Evolutionary conservation across 768 basidiomycete genomes (phyloP).

Genomic region (Cytidiella melzeri): DNA sequence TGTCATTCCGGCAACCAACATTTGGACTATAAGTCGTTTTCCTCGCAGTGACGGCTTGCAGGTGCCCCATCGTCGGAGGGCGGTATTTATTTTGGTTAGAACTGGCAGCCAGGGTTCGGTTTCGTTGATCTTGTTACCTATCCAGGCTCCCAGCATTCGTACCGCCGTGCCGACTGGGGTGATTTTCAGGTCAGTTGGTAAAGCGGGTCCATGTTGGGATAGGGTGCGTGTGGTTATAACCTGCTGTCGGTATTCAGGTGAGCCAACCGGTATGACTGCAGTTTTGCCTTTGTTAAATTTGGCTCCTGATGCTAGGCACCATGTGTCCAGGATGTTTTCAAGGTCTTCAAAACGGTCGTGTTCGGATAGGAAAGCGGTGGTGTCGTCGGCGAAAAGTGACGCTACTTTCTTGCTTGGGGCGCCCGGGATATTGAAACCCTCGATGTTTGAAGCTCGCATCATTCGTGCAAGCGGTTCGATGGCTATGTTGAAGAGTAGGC

Average conservation of each 20-base stretch:
- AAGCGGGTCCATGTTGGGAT: not conserved
- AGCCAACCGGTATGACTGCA: not conserved
- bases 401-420: slow-evolving; percentile 22
- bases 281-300: slow-evolving; percentile 6
- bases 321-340: not conserved
- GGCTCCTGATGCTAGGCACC: slow-evolving; percentile 3
- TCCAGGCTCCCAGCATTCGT: slow-evolving; percentile 15
- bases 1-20: slow-evolving; percentile 18
- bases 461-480: slow-evolving; percentile 15
- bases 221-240: not conserved
- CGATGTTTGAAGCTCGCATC: slow-evolving; percentile 6
- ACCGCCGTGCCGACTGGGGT: not conserved
- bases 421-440: slow-evolving; percentile 7
- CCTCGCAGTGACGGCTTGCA: slow-evolving; percentile 12
- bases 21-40: slow-evolving; percentile 16
- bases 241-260: not conserved
- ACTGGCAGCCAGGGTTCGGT: slow-evolving; percentile 7
- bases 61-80: not conserved
- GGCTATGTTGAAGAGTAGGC: slow-evolving; percentile 16
- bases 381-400: slow-evolving; percentile 38
- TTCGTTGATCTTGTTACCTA: slow-evolving; percentile 7
- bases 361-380: slow-evolving; percentile 23
- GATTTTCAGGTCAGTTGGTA: not conserved
- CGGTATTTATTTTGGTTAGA: slow-evolving; percentile 1
- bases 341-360: not conserved